These are phyloP conservation scores for Pseudophaeomoniella oleicola DNA, from an alignment of 2,329 filamentous ascomycete genomes.

Conservation along the genomic window DNA sequence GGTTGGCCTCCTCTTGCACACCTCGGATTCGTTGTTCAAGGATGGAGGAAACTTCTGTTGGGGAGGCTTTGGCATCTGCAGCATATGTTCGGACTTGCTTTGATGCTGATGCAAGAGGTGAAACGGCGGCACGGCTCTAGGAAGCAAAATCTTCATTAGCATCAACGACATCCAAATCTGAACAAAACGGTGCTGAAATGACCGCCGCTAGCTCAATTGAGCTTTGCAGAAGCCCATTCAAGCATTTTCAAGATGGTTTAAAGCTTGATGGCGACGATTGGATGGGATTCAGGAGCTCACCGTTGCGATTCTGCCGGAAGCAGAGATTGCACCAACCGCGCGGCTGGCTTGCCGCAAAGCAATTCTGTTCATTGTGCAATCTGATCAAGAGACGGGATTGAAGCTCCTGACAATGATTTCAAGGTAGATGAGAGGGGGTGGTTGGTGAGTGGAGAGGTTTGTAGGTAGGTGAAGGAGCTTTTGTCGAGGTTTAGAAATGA, in stretches of 20 bases:
- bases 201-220: background rate
- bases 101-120: constrained; percentile 54
- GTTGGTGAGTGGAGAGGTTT: constrained; percentile 1
- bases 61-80: constrained; percentile 82
- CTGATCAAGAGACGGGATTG: constrained; percentile 15
- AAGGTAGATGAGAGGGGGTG: constrained; percentile 2
- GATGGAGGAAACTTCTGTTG: constrained; percentile 98
- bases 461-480: constrained; percentile 1
- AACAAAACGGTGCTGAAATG: background rate
- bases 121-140: constrained; percentile 76
- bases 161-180: constrained; percentile 27
- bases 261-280: constrained; percentile 27
- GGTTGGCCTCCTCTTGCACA: constrained; percentile 89
- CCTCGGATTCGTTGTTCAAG: constrained; percentile 98
- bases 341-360: constrained; percentile 94
- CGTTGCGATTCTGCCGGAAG: constrained; percentile 76
- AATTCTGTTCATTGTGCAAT: constrained; percentile 86
- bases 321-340: constrained; percentile 86
- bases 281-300: constrained; percentile 53
- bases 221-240: constrained; percentile 1
- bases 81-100: constrained; percentile 77
- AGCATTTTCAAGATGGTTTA: constrained; percentile 12
- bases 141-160: constrained; percentile 15
- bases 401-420: constrained; percentile 1
- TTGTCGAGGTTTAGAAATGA: constrained; percentile 1